These are phyloP conservation scores for Tetramitus jugosus DNA, from an alignment of 208 protist genomes.

Conservation along the genomic window DNA sequence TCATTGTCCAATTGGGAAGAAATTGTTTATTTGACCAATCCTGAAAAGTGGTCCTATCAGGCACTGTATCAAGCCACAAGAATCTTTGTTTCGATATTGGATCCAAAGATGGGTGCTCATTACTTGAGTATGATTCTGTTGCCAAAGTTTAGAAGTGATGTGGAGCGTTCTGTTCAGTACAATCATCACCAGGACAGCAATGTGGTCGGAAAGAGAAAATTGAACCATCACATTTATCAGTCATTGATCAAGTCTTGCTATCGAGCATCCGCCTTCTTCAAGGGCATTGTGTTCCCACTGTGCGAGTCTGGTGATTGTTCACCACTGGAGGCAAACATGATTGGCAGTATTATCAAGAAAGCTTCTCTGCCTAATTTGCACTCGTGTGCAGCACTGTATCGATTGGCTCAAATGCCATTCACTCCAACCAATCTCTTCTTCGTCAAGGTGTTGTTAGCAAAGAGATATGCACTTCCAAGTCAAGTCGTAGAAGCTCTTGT, in stretches of 20 bases:
- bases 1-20: slow-evolving; percentile 93
- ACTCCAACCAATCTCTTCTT: slow-evolving; percentile 79
- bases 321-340: slow-evolving; percentile 83
- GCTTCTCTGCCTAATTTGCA: slow-evolving; percentile 65
- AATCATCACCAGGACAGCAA: neutral
- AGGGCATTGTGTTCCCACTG: slow-evolving; percentile 95
- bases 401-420: slow-evolving; percentile 81
- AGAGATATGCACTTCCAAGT: slow-evolving; percentile 93
- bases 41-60: slow-evolving; percentile 85
- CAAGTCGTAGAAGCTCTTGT: slow-evolving; percentile 87
- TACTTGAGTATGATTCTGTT: slow-evolving; percentile 95
- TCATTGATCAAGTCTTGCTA: slow-evolving; percentile 93
- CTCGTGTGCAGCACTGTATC: slow-evolving; percentile 82
- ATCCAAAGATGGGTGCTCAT: slow-evolving; percentile 89
- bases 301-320: slow-evolving; percentile 84
- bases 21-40: slow-evolving; percentile 88
- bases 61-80: slow-evolving; percentile 86
- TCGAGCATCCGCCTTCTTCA: slow-evolving; percentile 97
- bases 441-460: slow-evolving; percentile 88
- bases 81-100: slow-evolving; percentile 92
- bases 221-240: slow-evolving; percentile 97
- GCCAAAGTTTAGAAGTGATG: slow-evolving; percentile 77
- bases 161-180: no score
- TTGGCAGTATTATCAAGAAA: slow-evolving; percentile 82
- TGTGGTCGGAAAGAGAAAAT: slow-evolving; percentile 51